Percentiles rank a stretch among this genome's conserved stretches.
Conservation (phyloP, 108 stramenopile species). For the Cyclotella choctawhatcheeana region DNA sequence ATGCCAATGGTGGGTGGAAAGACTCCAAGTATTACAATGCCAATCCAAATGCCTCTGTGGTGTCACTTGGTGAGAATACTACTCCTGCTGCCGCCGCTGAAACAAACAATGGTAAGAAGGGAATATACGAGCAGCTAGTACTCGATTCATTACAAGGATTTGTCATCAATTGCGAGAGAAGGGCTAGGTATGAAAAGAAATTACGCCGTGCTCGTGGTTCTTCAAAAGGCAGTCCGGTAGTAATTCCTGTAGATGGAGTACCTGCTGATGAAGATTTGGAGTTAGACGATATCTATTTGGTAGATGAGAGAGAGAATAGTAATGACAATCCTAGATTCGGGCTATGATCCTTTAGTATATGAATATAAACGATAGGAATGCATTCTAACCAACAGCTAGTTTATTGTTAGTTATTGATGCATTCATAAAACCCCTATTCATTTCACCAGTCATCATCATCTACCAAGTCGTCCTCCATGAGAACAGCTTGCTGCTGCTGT, state of each 20-base stretch:
- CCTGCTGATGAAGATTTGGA: slow-evolving; percentile 40
- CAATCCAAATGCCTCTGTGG: slow-evolving; percentile 31
- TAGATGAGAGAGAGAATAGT: not conserved
- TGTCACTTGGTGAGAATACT: slow-evolving; percentile 29
- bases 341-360: not conserved
- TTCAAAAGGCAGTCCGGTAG: slow-evolving; percentile 10
- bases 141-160: slow-evolving; percentile 42
- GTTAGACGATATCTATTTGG: slow-evolving; percentile 44
- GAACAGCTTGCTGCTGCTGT: slow-evolving; percentile 12
- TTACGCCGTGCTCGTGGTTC: slow-evolving; percentile 16
- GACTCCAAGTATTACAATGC: slow-evolving; percentile 37
- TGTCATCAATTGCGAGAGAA: slow-evolving; percentile 42
- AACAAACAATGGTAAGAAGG: slow-evolving; percentile 1
- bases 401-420: not conserved
- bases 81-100: no score
- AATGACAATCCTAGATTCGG: not conserved
- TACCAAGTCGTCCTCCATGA: slow-evolving; percentile 46
- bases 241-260: slow-evolving; percentile 35
- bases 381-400: not conserved
- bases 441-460: slow-evolving; percentile 42
- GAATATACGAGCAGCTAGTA: slow-evolving; percentile 38
- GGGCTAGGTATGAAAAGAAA: slow-evolving; percentile 33
- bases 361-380: no score
- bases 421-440: no score
- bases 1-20: slow-evolving; percentile 47